These are phyloP conservation scores for Kwoniella sp. DNA, from an alignment of 768 basidiomycete species.

Conservation along the genomic window DNA sequence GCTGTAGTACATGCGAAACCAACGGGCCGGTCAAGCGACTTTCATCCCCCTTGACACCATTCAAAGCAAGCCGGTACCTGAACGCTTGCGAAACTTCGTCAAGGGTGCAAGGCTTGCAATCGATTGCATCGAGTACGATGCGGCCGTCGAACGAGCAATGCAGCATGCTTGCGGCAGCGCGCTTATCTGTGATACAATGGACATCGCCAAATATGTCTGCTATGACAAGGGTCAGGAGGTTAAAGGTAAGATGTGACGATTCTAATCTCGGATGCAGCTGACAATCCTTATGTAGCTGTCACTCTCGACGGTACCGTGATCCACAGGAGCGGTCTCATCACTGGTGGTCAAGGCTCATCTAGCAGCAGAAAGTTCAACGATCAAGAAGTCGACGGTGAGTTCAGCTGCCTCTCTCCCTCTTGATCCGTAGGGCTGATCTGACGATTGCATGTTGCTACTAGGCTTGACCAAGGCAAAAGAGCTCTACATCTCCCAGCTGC, in stretches of 20 bases:
- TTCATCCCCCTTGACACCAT: conserved; percentile 99
- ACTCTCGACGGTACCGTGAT: conserved; percentile 96
- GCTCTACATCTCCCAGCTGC: conserved; percentile 67
- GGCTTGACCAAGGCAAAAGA: conserved; percentile 38
- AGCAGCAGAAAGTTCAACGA: conserved; percentile 91
- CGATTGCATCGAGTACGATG: conserved; percentile 79
- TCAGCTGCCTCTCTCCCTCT: not conserved
- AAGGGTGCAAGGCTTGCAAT: conserved; percentile 83
- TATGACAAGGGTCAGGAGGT: conserved; percentile 96
- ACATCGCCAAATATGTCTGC: conserved; percentile 82
- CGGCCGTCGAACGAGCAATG: conserved; percentile 87
- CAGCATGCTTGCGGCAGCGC: conserved; percentile 95
- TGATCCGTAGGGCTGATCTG: not conserved
- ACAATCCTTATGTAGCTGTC: conserved; percentile 66
- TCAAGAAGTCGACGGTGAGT: conserved; percentile 80
- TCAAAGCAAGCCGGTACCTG: conserved; percentile 87
- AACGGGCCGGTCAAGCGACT: conserved; percentile 92
- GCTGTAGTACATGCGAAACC: conserved; percentile 83
- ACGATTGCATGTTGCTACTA: conserved; percentile 5
- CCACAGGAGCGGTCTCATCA: conserved; percentile 95
- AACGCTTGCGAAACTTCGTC: conserved; percentile 88
- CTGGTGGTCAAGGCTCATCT: conserved; percentile 83
- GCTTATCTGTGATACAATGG: conserved; percentile 93
- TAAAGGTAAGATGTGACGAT: conserved; percentile 68
- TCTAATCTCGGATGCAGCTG: conserved; percentile 1